Evolutionary conservation across 129 eudicot genomes (phyloP).

Genomic region (Gnaphalium uliginosum): DNA sequence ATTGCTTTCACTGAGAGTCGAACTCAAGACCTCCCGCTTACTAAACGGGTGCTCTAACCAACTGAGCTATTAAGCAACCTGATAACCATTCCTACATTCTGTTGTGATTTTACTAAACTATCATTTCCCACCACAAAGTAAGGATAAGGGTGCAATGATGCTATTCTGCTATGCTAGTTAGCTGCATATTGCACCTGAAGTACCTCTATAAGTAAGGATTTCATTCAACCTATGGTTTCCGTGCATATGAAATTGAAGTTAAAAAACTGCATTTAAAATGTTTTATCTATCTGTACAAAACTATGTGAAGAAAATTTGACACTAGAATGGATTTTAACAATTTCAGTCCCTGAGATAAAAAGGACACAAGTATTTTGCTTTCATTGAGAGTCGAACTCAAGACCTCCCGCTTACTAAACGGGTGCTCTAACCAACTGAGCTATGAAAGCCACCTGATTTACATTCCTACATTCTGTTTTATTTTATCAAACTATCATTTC

Average conservation of each 20-base stretch:
- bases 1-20: conserved; percentile 72
- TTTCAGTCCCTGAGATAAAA: neutral
- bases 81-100: neutral
- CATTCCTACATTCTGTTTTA: neutral
- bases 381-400: conserved; percentile 97
- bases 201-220: too few relatives aligned
- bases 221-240: too few relatives aligned
- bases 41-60: conserved; percentile 99
- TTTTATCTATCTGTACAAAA: too few relatives aligned
- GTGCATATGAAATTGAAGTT: too few relatives aligned
- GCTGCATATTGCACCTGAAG: too few relatives aligned
- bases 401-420: conserved; percentile 99
- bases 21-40: conserved; percentile 99
- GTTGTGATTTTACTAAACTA: neutral
- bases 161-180: too few relatives aligned
- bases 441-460: conserved; percentile 19
- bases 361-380: conserved; percentile 19
- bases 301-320: too few relatives aligned
- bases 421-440: conserved; percentile 99
- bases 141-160: too few relatives aligned
- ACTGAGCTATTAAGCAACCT: conserved; percentile 61
- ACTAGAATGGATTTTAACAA: neutral
- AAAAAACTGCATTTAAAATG: too few relatives aligned
- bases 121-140: neutral
- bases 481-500: too few relatives aligned